Evolutionary conservation across 768 basidiomycete species (phyloP).

Genomic region (Pleurotus tuber-regium): DNA sequence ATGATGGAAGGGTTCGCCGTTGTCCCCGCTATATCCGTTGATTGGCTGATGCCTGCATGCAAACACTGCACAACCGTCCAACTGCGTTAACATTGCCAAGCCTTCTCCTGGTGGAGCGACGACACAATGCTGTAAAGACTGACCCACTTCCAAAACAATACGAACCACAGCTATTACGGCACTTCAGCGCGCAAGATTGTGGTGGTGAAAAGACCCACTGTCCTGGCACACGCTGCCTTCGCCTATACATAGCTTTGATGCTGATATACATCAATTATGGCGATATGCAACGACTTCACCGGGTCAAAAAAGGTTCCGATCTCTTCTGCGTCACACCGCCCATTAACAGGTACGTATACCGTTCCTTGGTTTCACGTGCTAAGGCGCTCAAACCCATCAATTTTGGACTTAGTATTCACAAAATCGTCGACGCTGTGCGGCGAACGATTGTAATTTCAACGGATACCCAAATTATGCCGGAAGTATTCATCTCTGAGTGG

Average conservation of each 20-base stretch:
- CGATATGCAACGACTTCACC: no score
- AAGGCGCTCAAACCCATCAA: no score
- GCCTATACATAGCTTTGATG: background rate
- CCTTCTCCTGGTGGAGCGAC: slow-evolving; percentile 1
- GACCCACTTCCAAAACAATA: background rate
- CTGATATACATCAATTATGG: background rate
- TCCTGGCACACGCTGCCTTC: background rate
- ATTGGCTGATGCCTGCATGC: background rate
- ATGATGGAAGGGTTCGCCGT: background rate
- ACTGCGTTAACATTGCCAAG: background rate
- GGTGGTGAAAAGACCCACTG: background rate
- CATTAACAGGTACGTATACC: no score
- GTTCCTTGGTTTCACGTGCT: no score
- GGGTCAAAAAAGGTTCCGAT: no score
- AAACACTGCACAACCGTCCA: background rate
- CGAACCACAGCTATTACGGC: background rate
- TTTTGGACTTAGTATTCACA: no score
- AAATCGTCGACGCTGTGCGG: no score
- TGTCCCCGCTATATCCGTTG: slow-evolving; percentile 3
- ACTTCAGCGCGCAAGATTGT: background rate
- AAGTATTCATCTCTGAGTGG: no score
- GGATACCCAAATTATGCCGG: no score
- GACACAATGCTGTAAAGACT: background rate
- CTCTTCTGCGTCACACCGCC: no score
- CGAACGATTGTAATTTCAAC: no score